Conservation (phyloP, 192 early-diverging fungal species). For the Backusella liffmaniae region DNA sequence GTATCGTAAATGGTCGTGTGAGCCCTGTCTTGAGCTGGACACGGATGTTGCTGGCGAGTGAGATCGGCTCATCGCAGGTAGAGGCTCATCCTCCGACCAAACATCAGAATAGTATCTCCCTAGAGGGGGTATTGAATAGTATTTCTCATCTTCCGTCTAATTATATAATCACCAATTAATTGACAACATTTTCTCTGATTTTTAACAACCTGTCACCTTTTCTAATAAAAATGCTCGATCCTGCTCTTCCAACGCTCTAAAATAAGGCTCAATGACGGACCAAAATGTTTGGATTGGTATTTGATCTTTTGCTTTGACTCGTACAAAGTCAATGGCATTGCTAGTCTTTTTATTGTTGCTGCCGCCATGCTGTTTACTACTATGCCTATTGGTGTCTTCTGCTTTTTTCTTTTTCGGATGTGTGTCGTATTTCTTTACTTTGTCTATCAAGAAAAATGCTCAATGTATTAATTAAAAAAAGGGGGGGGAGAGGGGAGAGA, state of each 20-base stretch:
- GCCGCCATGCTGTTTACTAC: background rate
- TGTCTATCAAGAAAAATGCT: background rate
- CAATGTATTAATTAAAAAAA: background rate
- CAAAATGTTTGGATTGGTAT: slow-evolving; percentile 85
- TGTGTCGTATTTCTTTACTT: background rate
- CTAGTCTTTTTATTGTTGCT: background rate
- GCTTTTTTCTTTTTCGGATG: slow-evolving; percentile 14
- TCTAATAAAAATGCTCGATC: slow-evolving; percentile 72
- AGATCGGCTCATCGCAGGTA: slow-evolving; percentile 29
- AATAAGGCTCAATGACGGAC: slow-evolving; percentile 82
- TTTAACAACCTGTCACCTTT: slow-evolving; percentile 26
- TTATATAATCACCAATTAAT: slow-evolving; percentile 61
- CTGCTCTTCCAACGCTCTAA: slow-evolving; percentile 74
- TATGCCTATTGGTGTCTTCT: background rate
- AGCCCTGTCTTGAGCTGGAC: background rate
- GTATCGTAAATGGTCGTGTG: slow-evolving; percentile 4
- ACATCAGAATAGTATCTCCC: slow-evolving; percentile 69
- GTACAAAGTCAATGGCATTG: slow-evolving; percentile 23
- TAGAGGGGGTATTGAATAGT: slow-evolving; percentile 72
- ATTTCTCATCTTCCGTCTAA: slow-evolving; percentile 43
- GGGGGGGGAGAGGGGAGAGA: too few species aligned
- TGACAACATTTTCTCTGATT: slow-evolving; percentile 43
- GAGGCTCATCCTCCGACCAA: slow-evolving; percentile 65
- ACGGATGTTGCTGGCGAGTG: background rate
- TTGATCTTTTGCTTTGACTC: slow-evolving; percentile 53